These are phyloP conservation scores for Myriosclerotinia curreyana DNA, from an alignment of 2,329 filamentous ascomycete genomes.

Conservation along the genomic window DNA sequence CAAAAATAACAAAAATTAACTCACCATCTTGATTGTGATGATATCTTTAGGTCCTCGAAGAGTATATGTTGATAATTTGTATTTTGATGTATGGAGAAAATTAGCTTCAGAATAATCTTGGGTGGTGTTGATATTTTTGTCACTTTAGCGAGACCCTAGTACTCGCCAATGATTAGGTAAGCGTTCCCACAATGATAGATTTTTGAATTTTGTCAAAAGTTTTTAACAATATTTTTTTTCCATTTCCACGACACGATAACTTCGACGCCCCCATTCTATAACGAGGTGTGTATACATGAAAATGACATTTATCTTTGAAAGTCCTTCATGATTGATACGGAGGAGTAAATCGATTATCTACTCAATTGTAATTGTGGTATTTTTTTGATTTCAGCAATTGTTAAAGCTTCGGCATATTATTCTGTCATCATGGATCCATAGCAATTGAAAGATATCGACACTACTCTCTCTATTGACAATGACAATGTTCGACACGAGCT, in stretches of 20 bases:
- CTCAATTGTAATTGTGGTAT: conserved; percentile 29
- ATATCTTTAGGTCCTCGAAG: conserved; percentile 39
- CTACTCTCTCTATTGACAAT: conserved; percentile 61
- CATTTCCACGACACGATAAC: conserved; percentile 8
- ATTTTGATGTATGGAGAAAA: conserved; percentile 23
- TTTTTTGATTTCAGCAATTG: background rate
- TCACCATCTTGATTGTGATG: conserved; percentile 28
- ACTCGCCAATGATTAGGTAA: conserved; percentile 19
- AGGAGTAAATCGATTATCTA: conserved; percentile 54
- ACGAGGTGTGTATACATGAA: conserved; percentile 38
- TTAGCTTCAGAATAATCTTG: conserved; percentile 23
- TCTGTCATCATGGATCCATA: conserved; percentile 19
- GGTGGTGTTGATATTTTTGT: conserved; percentile 11
- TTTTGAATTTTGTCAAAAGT: conserved; percentile 1
- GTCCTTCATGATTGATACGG: conserved; percentile 41
- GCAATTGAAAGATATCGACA: conserved; percentile 48
- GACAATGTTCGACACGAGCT: conserved; percentile 62
- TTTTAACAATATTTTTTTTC: too few species aligned
- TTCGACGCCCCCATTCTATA: conserved; percentile 19
- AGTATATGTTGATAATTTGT: conserved; percentile 27
- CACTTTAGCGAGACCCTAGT: conserved; percentile 20
- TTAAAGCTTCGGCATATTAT: conserved; percentile 5
- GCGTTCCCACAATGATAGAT: conserved; percentile 22
- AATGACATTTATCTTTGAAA: conserved; percentile 21
- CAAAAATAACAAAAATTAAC: conserved; percentile 8